These are phyloP conservation scores for Anisodus tanguticus DNA, from an alignment of 257 asterid species.

Conservation along the genomic window DNA sequence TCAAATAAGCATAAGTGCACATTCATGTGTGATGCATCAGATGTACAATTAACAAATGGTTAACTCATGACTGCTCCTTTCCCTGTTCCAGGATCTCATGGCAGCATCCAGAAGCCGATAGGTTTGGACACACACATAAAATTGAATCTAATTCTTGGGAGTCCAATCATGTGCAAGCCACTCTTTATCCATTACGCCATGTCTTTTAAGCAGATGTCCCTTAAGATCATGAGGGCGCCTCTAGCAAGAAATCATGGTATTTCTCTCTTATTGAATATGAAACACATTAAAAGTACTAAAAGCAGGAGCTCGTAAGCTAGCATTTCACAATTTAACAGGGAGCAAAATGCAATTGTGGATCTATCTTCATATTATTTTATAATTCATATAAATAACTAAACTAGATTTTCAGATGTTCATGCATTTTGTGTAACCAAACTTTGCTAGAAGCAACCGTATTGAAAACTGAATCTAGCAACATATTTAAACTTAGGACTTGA, in stretches of 20 bases:
- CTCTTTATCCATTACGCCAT: not conserved
- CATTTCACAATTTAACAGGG: not conserved
- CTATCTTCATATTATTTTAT: not conserved
- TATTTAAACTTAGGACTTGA: not conserved
- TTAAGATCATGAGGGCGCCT: not conserved
- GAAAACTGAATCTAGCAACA: not conserved
- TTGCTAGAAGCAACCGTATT: not conserved
- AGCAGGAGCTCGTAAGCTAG: not conserved
- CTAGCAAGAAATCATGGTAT: not conserved
- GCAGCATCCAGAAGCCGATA: not conserved
- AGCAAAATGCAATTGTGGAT: not conserved
- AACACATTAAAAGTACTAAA: not conserved
- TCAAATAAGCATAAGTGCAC: not conserved
- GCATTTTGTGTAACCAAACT: not conserved
- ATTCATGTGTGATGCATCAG: not conserved
- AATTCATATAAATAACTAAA: not conserved
- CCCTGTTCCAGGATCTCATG: conserved; percentile 1
- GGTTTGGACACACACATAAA: conserved; percentile 14
- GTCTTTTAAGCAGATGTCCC: conserved; percentile 6
- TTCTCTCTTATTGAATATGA: conserved; percentile 6
- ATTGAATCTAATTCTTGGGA: not conserved
- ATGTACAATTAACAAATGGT: not conserved
- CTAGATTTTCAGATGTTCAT: not conserved
- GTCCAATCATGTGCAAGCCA: not conserved
- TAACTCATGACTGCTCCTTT: not conserved